Conservation (phyloP, 179 eudicot species). For the Amaranthus tricolor region DNA sequence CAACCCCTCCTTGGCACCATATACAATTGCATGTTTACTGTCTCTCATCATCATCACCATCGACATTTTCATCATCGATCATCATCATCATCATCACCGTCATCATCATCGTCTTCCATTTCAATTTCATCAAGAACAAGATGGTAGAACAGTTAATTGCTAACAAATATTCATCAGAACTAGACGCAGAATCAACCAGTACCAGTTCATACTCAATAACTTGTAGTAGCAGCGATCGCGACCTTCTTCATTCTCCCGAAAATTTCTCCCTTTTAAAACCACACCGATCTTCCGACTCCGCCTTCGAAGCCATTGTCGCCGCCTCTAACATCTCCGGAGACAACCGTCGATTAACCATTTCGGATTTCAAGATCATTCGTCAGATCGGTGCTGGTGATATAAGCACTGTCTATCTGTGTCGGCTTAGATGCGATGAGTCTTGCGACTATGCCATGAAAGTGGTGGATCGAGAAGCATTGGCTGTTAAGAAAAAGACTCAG, state of each 20-base stretch:
- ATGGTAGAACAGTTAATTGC: no score
- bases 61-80: no score
- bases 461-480: slow-evolving; percentile 57
- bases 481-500: slow-evolving; percentile 55
- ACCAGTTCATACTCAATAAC: slow-evolving; percentile 5
- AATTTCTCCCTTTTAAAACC: slow-evolving; percentile 45
- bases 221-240: background rate
- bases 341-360: slow-evolving; percentile 31
- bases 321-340: slow-evolving; percentile 25
- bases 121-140: no score
- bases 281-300: slow-evolving; percentile 78
- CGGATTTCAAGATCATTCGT: slow-evolving; percentile 63
- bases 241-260: slow-evolving; percentile 26
- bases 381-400: slow-evolving; percentile 79
- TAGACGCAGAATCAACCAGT: background rate
- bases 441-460: slow-evolving; percentile 77
- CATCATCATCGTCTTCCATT: no score
- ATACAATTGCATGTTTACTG: no score
- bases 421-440: slow-evolving; percentile 30
- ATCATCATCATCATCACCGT: no score
- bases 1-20: no score
- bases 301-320: slow-evolving; percentile 56
- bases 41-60: no score
- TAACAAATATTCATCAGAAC: no score
- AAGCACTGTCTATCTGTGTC: slow-evolving; percentile 66